Base-by-base conservation (phyloP, 805 yeast species). In the Candida glaebosa region DNA sequence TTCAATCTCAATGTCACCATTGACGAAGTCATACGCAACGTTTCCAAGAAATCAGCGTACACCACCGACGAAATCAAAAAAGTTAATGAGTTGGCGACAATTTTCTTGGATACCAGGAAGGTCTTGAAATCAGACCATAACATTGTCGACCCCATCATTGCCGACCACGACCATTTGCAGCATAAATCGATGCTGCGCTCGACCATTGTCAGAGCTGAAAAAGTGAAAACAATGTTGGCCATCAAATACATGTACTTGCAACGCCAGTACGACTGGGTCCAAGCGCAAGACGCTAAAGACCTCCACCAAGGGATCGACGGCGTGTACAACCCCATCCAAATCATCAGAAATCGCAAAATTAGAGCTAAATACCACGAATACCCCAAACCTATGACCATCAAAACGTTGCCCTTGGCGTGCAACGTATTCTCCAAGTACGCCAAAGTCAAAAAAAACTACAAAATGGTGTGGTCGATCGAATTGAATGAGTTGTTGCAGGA, bases 291-390 rank as follows among this genome's bases (percentile, higher is more conserved):
- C 2, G 53, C 55, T 0, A 40, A 39, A 14, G 42, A 36, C 22
- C 25, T 34, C 2, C 73, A 75, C 47, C 73, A 69, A 2, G 78
- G 76, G 2, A 75, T 84, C 2, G 87, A 81, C 42, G 86, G 83
- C 2, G 74, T 77, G 3, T 88, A 82, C 65, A 88, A 88, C 55
- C 96, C 96, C 3, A 64, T 88, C 34, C 96, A 87, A 60, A 74
- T 82, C n/a, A 78, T 88, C 19, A 65, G 96, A 42, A 84, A 87
- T 60, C 70, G 96, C 43, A 71, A 70, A 49, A 56, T 82, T 3
- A 60, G 86, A 40, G 71, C 73, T 43, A 75, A 74, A 50, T 65
- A 75, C 50, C 71, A 70, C 38, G 78, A 76, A 42, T 63, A 66
- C 26, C 73, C 78, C 2, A 68, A 72, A 31, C 65, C 68, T 3